These are phyloP conservation scores for Monilinia polystroma DNA, from an alignment of 2,329 filamentous ascomycete genomes.

Conservation along the genomic window DNA sequence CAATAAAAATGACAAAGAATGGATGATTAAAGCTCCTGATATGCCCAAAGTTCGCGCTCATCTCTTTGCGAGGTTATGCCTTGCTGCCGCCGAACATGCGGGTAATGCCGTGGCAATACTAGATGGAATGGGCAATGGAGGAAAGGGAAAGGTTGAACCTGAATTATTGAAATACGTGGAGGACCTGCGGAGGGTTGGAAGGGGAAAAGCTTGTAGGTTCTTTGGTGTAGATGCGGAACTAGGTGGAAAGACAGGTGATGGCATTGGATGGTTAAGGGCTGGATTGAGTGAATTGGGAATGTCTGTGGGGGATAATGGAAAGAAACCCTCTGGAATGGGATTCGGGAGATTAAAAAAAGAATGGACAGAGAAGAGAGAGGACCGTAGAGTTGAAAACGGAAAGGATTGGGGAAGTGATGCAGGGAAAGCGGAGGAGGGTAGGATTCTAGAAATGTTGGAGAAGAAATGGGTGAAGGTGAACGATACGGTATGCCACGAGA, in stretches of 20 bases:
- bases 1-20: constrained; percentile 82
- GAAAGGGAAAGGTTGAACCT: constrained; percentile 57
- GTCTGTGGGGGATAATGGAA: constrained; percentile 50
- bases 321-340: constrained; percentile 49
- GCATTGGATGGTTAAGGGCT: constrained; percentile 81
- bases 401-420: constrained; percentile 77
- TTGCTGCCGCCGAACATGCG: constrained; percentile 86
- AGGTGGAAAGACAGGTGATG: constrained; percentile 76
- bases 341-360: constrained; percentile 69
- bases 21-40: constrained; percentile 91
- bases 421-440: constrained; percentile 77
- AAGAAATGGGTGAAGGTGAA: constrained; percentile 91
- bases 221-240: constrained; percentile 87
- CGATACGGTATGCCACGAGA: constrained; percentile 66
- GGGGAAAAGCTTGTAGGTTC: constrained; percentile 85
- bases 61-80: constrained; percentile 81
- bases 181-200: constrained; percentile 70
- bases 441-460: constrained; percentile 83
- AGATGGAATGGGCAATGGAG: constrained; percentile 42
- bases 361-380: constrained; percentile 74
- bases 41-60: constrained; percentile 87
- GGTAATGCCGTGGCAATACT: constrained; percentile 63
- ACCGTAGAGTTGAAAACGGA: constrained; percentile 73
- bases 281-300: constrained; percentile 74
- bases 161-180: constrained; percentile 71